These are phyloP conservation scores for Myochromella boudieri DNA, from an alignment of 768 basidiomycete genomes.

Conservation along the genomic window DNA sequence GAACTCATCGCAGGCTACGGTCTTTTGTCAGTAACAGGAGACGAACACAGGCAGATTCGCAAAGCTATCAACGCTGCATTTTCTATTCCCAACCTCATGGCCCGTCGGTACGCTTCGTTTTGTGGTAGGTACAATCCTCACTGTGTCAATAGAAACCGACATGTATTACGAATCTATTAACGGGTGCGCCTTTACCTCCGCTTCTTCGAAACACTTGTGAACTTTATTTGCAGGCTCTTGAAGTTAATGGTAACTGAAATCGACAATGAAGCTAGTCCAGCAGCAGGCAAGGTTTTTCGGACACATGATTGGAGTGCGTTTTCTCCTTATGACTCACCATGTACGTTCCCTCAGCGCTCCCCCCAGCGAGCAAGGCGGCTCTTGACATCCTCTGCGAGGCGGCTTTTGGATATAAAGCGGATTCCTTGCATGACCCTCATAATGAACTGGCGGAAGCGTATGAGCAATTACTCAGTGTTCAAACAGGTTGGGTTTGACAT, in stretches of 20 bases:
- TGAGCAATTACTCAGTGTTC: conserved; percentile 39
- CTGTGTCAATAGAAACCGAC: conserved; percentile 33
- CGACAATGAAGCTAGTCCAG: conserved; percentile 18
- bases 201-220: conserved; percentile 3
- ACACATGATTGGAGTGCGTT: conserved; percentile 52
- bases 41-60: conserved; percentile 49
- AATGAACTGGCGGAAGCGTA: conserved; percentile 51
- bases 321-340: neutral
- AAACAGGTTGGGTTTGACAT: conserved; percentile 28
- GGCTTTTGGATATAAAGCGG: conserved; percentile 46
- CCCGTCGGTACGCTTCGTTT: conserved; percentile 23
- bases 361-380: conserved; percentile 47
- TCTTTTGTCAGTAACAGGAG: conserved; percentile 46
- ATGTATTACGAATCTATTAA: conserved; percentile 50
- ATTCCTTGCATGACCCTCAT: conserved; percentile 43
- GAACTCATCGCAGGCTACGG: conserved; percentile 46
- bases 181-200: conserved; percentile 27
- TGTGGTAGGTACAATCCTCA: conserved; percentile 26
- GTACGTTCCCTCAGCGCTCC: conserved; percentile 5
- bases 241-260: conserved; percentile 34
- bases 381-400: conserved; percentile 53
- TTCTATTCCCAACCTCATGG: conserved; percentile 40
- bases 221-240: conserved; percentile 29
- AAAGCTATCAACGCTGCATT: conserved; percentile 53
- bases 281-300: conserved; percentile 28